Base-by-base conservation (phyloP, 2,329 filamentous ascomycete genomes). In the Fonsecaea multimorphosa region DNA sequence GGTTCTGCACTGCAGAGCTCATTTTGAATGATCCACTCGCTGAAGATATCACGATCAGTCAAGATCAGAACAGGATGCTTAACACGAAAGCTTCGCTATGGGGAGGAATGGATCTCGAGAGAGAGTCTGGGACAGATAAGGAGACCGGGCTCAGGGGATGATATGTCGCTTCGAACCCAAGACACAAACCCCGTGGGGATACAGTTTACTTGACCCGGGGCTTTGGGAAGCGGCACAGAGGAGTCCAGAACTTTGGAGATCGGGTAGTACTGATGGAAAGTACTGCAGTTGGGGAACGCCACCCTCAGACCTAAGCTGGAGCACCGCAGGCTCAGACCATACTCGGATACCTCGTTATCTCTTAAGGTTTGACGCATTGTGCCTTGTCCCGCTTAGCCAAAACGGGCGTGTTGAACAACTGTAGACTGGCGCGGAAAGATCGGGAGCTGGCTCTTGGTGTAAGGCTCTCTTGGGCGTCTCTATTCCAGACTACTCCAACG, bases 391-490 rank as follows among this genome's bases (percentile, higher is more conserved):
- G 36, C 36, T 27, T 40, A 29, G 29, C 34, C n/a, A 16, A 22
- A 31, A 12, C 8, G 12, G 34, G 11, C 55, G 16, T 29, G 55
- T n/a, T 44, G 22, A 6, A 58, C n/a, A 12, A 56, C 16, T n/a
- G 34, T 31, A 38, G 16, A 27, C 54, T 58, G 29, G 46, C 55
- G 55, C 55, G 55, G 55, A 16, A 58, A 44, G 55, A 46, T 58
- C 55, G 55, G 55, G 36, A 58, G n/a, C 14, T 11, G 22, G 31
- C 4, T 27, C 24, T 9, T 44, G 32, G 36, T 38, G 22, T 27
- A 40, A 8, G n/a, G 7, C 14, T 56, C 12, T 7, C 29, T 38
- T 22, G 22, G 8, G 32, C 54, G 38, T 7, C 54, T 2, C 34
- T 27, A 56, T 22, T 27, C 27, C 32, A 22, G 16, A 12, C 32